Percentiles rank a stretch among this genome's conserved stretches.
Evolutionary conservation across 23 red algal genomes (phyloP).

Genomic region (Chondrus crispus): DNA sequence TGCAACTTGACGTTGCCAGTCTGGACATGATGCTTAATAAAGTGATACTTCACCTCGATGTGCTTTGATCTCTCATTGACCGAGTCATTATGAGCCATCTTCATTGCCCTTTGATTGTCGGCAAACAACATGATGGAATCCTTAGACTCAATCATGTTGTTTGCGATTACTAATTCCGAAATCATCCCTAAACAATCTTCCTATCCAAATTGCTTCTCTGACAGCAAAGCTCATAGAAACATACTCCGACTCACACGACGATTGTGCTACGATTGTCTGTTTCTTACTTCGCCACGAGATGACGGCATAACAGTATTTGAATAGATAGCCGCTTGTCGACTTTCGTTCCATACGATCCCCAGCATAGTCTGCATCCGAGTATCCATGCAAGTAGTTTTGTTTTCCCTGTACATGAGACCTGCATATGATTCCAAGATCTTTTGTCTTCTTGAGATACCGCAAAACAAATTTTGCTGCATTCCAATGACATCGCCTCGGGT

Average conservation of each 20-base stretch:
- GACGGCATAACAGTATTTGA: not conserved
- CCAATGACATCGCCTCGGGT: not conserved
- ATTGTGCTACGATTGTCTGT: not conserved
- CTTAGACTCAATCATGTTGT: not conserved
- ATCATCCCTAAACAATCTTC: not conserved
- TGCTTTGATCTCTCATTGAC: conserved; percentile 11
- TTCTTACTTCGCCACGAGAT: not conserved
- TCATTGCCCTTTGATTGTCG: not conserved
- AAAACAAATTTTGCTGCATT: not conserved
- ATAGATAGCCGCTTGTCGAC: not conserved
- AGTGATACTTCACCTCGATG: not conserved
- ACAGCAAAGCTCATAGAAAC: not conserved
- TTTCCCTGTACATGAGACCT: not conserved
- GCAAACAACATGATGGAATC: not conserved
- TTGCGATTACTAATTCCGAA: not conserved
- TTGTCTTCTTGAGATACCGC: conserved; percentile 4
- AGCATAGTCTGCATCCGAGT: conserved; percentile 30
- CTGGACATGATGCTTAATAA: not conserved
- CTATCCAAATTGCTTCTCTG: not conserved
- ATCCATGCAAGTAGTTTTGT: not conserved
- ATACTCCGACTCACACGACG: conserved; percentile 20
- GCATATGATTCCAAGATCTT: not conserved
- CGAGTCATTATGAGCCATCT: not conserved
- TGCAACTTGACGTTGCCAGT: not conserved
- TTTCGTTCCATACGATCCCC: not conserved